Percentiles rank a stretch among this genome's conserved stretches.
These are phyloP conservation scores for Auriscalpium orientale DNA, from an alignment of 768 basidiomycete genomes.

Conservation along the genomic window DNA sequence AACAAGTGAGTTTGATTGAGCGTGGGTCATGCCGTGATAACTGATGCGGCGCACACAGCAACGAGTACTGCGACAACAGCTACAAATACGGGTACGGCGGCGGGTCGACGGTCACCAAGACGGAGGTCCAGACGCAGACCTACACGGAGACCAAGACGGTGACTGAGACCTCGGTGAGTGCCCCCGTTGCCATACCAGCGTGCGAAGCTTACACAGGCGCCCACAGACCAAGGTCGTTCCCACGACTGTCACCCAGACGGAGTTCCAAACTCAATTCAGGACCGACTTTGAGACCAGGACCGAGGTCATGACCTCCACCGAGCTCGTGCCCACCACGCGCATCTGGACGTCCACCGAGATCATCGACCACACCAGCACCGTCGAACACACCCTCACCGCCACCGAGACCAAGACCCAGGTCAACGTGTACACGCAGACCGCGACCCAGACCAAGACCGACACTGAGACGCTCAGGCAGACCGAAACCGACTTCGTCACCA, in stretches of 20 bases:
- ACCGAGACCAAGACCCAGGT: slow-evolving; percentile 54
- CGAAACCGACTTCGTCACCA: slow-evolving; percentile 50
- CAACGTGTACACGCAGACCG: slow-evolving; percentile 43
- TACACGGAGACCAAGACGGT: slow-evolving; percentile 16
- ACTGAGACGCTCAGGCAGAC: slow-evolving; percentile 41
- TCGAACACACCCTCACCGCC: slow-evolving; percentile 18
- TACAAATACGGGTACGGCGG: neutral
- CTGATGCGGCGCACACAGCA: slow-evolving; percentile 1
- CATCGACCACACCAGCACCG: slow-evolving; percentile 52
- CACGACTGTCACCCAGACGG: slow-evolving; percentile 13
- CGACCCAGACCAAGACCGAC: slow-evolving; percentile 26
- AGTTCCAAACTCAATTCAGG: slow-evolving; percentile 14
- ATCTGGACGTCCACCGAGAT: slow-evolving; percentile 49
- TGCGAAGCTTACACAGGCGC: neutral
- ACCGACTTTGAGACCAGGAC: slow-evolving; percentile 15
- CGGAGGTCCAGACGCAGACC: slow-evolving; percentile 29
- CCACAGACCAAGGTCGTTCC: slow-evolving; percentile 8
- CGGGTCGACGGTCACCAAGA: slow-evolving; percentile 35
- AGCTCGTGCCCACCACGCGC: slow-evolving; percentile 54
- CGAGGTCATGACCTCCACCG: slow-evolving; percentile 35
- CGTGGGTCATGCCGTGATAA: neutral
- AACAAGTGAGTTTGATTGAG: slow-evolving; percentile 23
- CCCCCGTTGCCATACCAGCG: neutral
- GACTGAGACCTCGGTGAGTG: slow-evolving; percentile 19
- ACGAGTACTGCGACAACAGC: slow-evolving; percentile 18